Evolutionary conservation across 2,329 filamentous ascomycete genomes (phyloP).

Genomic region (Bipolaris gigantea): DNA sequence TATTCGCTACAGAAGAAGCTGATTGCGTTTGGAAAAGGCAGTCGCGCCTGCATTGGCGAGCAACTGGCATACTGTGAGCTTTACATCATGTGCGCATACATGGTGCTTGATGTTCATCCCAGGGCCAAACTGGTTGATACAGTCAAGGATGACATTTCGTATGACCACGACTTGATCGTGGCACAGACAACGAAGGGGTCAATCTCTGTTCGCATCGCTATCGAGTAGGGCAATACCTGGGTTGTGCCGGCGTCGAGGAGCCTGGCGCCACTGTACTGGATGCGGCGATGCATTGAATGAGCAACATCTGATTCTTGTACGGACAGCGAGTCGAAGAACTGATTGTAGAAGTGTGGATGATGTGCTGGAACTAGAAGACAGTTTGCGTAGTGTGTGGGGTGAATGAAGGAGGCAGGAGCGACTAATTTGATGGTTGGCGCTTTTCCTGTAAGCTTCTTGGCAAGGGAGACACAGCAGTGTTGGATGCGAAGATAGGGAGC

Average conservation of each 20-base stretch:
- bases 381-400: background rate
- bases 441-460: background rate
- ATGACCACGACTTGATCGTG: constrained; percentile 32
- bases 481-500: too few species aligned
- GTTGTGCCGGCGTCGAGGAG: background rate
- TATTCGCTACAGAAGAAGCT: constrained; percentile 28
- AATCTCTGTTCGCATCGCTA: constrained; percentile 27
- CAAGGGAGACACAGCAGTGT: background rate
- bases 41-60: constrained; percentile 35
- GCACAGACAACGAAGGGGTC: constrained; percentile 31
- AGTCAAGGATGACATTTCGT: constrained; percentile 26
- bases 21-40: constrained; percentile 35
- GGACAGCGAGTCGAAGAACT: background rate
- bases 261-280: background rate
- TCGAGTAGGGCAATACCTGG: constrained; percentile 16
- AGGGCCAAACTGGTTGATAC: constrained; percentile 30
- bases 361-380: background rate
- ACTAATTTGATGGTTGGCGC: background rate
- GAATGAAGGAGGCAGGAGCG: background rate
- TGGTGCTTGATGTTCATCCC: constrained; percentile 25
- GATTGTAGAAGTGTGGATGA: background rate
- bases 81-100: constrained; percentile 29
- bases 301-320: background rate
- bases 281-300: background rate
- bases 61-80: constrained; percentile 35